A percentile compares a stretch with the other conserved stretches of the same genome.
Evolutionary conservation across 208 protist species (phyloP).

Genomic region (Wallacemonas sp.): DNA sequence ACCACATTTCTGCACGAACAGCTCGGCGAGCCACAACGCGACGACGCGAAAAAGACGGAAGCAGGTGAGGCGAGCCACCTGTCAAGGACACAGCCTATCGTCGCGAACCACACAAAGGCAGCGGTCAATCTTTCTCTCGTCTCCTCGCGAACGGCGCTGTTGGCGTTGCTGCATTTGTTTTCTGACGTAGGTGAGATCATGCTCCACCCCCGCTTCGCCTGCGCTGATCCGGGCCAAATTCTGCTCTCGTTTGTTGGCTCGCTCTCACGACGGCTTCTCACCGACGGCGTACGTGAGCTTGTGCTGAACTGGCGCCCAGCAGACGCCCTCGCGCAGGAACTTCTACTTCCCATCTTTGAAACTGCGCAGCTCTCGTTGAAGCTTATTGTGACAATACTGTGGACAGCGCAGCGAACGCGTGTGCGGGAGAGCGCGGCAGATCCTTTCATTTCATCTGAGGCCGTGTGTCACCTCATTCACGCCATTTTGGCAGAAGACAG

Average conservation of each 20-base stretch:
- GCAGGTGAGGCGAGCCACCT: neutral
- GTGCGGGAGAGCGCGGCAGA: slow-evolving; percentile 23
- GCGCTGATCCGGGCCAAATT: slow-evolving; percentile 51
- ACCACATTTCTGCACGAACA: neutral
- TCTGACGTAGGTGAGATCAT: slow-evolving; percentile 52
- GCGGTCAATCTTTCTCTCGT: neutral
- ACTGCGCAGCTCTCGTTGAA: slow-evolving; percentile 34
- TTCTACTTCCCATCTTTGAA: slow-evolving; percentile 19
- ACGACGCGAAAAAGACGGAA: no score
- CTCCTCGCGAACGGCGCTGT: slow-evolving; percentile 9
- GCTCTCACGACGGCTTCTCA: slow-evolving; percentile 22
- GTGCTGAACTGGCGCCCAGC: slow-evolving; percentile 32
- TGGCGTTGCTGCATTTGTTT: slow-evolving; percentile 29
- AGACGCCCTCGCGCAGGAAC: slow-evolving; percentile 30
- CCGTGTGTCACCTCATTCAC: slow-evolving; percentile 20
- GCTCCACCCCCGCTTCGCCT: slow-evolving; percentile 37
- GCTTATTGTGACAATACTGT: slow-evolving; percentile 30
- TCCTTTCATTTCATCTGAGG: slow-evolving; percentile 25
- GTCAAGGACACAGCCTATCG: no score
- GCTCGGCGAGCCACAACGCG: slow-evolving; percentile 2
- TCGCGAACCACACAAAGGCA: no score
- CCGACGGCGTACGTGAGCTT: slow-evolving; percentile 34
- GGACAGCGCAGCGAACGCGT: slow-evolving; percentile 25
- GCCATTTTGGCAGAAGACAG: slow-evolving; percentile 32
- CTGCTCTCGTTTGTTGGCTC: slow-evolving; percentile 29